Conservation (phyloP, 2,329 filamentous ascomycete genomes). For the Fusarium albosuccineum region DNA sequence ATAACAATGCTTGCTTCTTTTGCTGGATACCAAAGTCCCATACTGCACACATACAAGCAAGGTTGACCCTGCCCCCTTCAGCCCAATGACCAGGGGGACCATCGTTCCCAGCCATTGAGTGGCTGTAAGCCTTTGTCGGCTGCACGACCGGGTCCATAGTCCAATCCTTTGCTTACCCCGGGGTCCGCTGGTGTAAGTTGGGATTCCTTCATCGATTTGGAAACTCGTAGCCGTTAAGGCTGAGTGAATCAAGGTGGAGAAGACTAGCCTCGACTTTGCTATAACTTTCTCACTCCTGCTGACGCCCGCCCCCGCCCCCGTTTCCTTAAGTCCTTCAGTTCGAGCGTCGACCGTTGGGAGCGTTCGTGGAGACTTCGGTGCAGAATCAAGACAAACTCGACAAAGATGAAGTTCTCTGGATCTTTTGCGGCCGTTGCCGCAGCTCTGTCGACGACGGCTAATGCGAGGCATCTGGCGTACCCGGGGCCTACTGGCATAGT, state of each 20-base stretch:
- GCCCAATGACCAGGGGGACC: conserved; percentile 15
- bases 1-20: not conserved
- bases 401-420: conserved; percentile 40
- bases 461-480: conserved; percentile 46
- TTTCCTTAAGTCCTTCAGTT: not conserved
- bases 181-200: conserved; percentile 5
- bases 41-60: not conserved
- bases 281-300: conserved; percentile 3
- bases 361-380: not conserved
- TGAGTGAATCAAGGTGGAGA: conserved; percentile 3
- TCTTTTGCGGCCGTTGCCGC: conserved; percentile 34
- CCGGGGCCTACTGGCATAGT: conserved; percentile 53
- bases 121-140: conserved; percentile 51
- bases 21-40: conserved; percentile 11
- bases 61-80: not conserved
- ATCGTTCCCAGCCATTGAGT: conserved; percentile 49
- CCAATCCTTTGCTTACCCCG: conserved; percentile 32
- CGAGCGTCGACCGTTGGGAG: not conserved
- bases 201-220: conserved; percentile 3
- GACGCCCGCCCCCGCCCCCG: conserved; percentile 1
- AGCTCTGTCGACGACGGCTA: conserved; percentile 50
- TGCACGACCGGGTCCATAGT: conserved; percentile 42
- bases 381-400: conserved; percentile 1
- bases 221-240: not conserved
- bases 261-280: not conserved